These are phyloP conservation scores for Torulaspora franciscae DNA, from an alignment of 805 yeast genomes.

Conservation along the genomic window DNA sequence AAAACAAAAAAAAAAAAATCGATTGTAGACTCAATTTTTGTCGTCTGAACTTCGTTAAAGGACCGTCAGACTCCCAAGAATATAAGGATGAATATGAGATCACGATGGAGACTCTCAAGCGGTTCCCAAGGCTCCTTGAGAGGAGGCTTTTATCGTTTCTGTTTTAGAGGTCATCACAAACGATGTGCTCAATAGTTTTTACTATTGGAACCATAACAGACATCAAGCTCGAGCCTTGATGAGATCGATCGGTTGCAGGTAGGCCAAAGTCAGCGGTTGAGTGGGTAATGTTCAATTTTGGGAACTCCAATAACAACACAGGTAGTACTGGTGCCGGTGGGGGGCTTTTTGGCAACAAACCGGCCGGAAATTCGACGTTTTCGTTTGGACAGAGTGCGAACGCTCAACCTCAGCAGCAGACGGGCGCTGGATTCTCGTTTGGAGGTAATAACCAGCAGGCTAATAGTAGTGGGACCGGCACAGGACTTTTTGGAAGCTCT, in stretches of 20 bases:
- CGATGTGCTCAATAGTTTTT: background rate
- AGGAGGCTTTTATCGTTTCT: background rate
- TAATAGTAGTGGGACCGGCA: conserved; percentile 6
- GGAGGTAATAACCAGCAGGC: conserved; percentile 14
- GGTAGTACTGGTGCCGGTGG: conserved; percentile 9
- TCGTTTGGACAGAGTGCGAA: conserved; percentile 18
- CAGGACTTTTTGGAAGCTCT: conserved; percentile 15
- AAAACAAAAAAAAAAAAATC: too few species aligned
- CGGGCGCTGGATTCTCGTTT: conserved; percentile 14
- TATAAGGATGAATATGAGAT: too few species aligned
- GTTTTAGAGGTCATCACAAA: background rate
- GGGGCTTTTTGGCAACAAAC: conserved; percentile 18
- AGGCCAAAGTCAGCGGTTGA: background rate
- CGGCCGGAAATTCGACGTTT: conserved; percentile 16
- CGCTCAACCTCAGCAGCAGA: conserved; percentile 9
- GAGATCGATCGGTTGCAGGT: background rate
- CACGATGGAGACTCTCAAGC: too few species aligned
- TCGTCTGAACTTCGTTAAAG: too few species aligned
- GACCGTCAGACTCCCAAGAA: too few species aligned
- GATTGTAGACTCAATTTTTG: too few species aligned
- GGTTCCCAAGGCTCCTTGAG: too few species aligned
- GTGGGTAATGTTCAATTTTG: conserved; percentile 15
- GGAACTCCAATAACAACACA: conserved; percentile 14
- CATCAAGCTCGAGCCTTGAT: background rate
- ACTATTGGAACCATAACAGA: background rate